Evolutionary conservation across 805 yeast species (phyloP).

Genomic region (Metschnikowia baotianmanensis): DNA sequence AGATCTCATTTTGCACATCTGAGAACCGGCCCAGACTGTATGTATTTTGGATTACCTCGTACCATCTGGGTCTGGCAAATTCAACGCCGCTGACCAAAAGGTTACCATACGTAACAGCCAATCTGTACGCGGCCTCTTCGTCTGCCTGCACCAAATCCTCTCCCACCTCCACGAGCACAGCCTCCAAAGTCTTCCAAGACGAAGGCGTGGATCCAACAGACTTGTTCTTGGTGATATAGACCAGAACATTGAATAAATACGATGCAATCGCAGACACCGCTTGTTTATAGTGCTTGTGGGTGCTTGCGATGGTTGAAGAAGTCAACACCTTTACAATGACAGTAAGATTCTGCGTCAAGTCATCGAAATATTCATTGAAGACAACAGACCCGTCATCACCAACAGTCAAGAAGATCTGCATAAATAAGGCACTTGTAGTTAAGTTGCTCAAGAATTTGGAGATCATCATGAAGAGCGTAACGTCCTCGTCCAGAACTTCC

Average conservation of each 20-base stretch:
- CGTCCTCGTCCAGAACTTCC: slow-evolving; percentile 18
- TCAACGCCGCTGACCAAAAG: slow-evolving; percentile 3
- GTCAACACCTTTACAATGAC: slow-evolving; percentile 17
- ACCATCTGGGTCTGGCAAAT: slow-evolving; percentile 11
- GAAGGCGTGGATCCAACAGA: slow-evolving; percentile 10
- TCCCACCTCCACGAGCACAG: slow-evolving; percentile 16
- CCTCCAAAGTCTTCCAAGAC: slow-evolving; percentile 7
- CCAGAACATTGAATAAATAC: slow-evolving; percentile 36
- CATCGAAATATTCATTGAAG: slow-evolving; percentile 29
- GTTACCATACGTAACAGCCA: slow-evolving; percentile 17
- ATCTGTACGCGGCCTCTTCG: slow-evolving; percentile 20
- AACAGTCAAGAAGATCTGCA: slow-evolving; percentile 37
- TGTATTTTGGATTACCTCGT: slow-evolving; percentile 1
- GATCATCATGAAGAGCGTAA: slow-evolving; percentile 39
- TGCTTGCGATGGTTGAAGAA: slow-evolving; percentile 12
- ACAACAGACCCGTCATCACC: slow-evolving; percentile 23
- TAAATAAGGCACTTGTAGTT: slow-evolving; percentile 32
- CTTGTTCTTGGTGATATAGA: slow-evolving; percentile 22
- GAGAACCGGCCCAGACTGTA: slow-evolving; percentile 12
- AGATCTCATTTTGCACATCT: slow-evolving; percentile 12
- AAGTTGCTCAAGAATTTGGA: slow-evolving; percentile 36
- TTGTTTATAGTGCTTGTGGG: slow-evolving; percentile 29
- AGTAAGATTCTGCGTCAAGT: slow-evolving; percentile 21
- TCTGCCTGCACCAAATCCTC: slow-evolving; percentile 17
- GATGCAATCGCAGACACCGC: slow-evolving; percentile 32